Base-by-base conservation (phyloP, 768 basidiomycete species). In the Amanita polypyramis region DNA sequence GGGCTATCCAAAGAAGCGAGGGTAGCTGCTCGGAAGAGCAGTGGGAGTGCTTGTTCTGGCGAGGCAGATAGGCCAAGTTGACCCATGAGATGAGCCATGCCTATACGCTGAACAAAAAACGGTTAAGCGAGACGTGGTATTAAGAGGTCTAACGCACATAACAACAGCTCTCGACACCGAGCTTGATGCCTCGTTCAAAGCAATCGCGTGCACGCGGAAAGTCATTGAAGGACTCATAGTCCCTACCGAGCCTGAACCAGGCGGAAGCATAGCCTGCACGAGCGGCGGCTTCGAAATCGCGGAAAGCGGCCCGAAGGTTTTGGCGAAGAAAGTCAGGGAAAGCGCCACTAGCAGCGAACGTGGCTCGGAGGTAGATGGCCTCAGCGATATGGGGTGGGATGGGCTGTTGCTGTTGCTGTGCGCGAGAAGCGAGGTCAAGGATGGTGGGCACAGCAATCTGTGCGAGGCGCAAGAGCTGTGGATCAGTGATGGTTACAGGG, bases 191-290 rank as follows among this genome's bases (percentile, higher is more conserved):
- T 5, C 85, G 76, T 54, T 90, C 85, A 58, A 92, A 96, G 60
- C 91, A 94, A 21, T 90, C 88, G 52, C 69, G 79, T 1, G 94
- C 93, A 36, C 83, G 77, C 0, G 63, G 54, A 1, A 74, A 43
- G 60, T 98, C 91, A 19, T 80, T 81, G 52, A 87, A 91, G 38
- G 78, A 80, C 66, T 97, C 94, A 58, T 97, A 96, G 52, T 95
- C 94, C 14, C 91, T 69, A 0, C 90, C 95, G 0, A 97, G 74
- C 20, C 83, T 75, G 67, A 93, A 96, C 94, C 95, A 97, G 0
- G 89, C 89, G n/a, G 75, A 67, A 2, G 72, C 66, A 53, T 80
- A 85, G 0, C 94, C 93, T 0, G 73, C 77, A 20, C 86, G 71
- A 0, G 92, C 94, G 2, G 89, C 80, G 1, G 70, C 67, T 60